phyloP scores from a whole-genome alignment of 23 red algal species.

The Gracilaria vermiculophylla region DNA sequence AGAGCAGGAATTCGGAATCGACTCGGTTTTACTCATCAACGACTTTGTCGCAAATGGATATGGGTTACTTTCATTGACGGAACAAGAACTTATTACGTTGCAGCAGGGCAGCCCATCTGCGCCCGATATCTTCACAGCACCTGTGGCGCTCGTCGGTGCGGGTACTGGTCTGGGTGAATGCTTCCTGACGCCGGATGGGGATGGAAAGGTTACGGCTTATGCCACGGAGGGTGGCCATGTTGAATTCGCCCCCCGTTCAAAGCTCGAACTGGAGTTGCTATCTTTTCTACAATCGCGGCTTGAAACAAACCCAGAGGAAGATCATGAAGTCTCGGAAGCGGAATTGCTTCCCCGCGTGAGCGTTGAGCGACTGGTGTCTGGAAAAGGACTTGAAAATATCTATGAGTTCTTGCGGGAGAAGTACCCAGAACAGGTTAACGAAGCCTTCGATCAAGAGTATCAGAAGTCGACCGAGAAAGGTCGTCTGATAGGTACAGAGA shows the following conservation, averaged over 20 bases:
- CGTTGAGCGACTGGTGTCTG: conserved; percentile 94
- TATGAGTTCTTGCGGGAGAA: conserved; percentile 88
- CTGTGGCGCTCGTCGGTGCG: conserved; percentile 80
- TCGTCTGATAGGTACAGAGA: conserved; percentile 65
- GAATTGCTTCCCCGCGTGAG: conserved; percentile 73
- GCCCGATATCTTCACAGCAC: background rate
- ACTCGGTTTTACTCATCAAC: conserved; percentile 76
- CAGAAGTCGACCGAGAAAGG: conserved; percentile 70
- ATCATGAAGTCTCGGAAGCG: background rate
- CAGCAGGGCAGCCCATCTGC: conserved; percentile 65
- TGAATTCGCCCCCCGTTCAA: conserved; percentile 92
- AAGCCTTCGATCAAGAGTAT: conserved; percentile 62
- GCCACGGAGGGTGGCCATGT: conserved; percentile 94
- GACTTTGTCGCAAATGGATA: conserved; percentile 97
- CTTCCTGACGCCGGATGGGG: conserved; percentile 66
- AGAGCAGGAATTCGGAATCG: conserved; percentile 71
- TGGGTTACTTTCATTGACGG: conserved; percentile 71
- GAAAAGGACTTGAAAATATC: conserved; percentile 90
- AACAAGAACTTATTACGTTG: conserved; percentile 66
- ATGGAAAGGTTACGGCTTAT: conserved; percentile 66
- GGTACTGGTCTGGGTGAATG: conserved; percentile 98
- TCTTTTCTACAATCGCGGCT: conserved; percentile 63
- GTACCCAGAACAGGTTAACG: conserved; percentile 74
- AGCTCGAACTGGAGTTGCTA: conserved; percentile 78
- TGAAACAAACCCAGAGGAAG: conserved; percentile 15